These are phyloP conservation scores for Lachnellula occidentalis DNA, from an alignment of 2,329 filamentous ascomycete genomes.

Conservation along the genomic window DNA sequence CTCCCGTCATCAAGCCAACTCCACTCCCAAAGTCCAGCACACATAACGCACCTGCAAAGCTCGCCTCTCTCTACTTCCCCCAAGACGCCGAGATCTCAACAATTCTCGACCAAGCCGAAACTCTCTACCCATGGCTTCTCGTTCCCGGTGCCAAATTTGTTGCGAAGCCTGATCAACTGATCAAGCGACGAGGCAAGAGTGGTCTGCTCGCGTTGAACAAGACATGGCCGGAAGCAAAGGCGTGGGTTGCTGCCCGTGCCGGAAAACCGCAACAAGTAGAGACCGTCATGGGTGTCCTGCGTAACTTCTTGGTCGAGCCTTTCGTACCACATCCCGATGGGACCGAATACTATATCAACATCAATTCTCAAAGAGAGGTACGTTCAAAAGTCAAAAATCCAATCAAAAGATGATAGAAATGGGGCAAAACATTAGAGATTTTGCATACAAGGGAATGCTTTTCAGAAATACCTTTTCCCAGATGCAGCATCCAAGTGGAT, in stretches of 20 bases:
- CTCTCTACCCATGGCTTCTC: constrained; percentile 94
- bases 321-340: constrained; percentile 93
- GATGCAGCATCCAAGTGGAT: not conserved
- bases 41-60: constrained; percentile 88
- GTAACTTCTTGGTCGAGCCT: constrained; percentile 96
- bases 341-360: constrained; percentile 99
- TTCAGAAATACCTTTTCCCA: not conserved
- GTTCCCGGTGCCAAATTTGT: constrained; percentile 83
- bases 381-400: constrained; percentile 39
- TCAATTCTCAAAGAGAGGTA: constrained; percentile 99
- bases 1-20: constrained; percentile 95
- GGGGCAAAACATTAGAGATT: not conserved
- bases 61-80: constrained; percentile 89
- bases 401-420: not conserved
- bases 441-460: not conserved
- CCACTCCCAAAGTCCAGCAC: constrained; percentile 77
- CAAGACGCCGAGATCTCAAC: constrained; percentile 77
- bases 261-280: constrained; percentile 92
- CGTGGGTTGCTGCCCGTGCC: constrained; percentile 88
- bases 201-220: constrained; percentile 95
- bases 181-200: constrained; percentile 99
- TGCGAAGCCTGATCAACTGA: constrained; percentile 98
- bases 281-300: constrained; percentile 79
- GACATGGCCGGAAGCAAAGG: constrained; percentile 88
- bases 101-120: constrained; percentile 91